A percentile compares a stretch with the other conserved stretches of the same genome.
These are phyloP conservation scores for Serendipita sp. DNA, from an alignment of 768 basidiomycete genomes.

Conservation along the genomic window DNA sequence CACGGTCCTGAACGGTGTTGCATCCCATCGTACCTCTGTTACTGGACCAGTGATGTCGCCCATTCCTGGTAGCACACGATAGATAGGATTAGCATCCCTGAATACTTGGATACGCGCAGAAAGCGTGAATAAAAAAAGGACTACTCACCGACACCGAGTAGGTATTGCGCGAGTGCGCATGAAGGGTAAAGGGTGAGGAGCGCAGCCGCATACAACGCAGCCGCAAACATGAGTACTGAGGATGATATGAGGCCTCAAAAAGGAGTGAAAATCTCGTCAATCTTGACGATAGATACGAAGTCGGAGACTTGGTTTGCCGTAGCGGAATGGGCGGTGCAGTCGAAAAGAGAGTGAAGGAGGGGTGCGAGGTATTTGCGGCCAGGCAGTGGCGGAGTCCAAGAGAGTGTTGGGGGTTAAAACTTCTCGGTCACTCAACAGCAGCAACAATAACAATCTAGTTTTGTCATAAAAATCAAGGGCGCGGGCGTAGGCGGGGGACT, in stretches of 20 bases:
- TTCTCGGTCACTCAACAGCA: too few relatives aligned
- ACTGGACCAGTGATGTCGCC: constrained; percentile 60
- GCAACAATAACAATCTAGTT: too few relatives aligned
- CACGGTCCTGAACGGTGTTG: constrained; percentile 8
- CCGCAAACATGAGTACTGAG: neutral
- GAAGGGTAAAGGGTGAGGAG: constrained; percentile 6
- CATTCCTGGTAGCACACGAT: constrained; percentile 30
- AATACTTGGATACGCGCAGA: neutral
- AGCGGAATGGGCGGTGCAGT: too few relatives aligned
- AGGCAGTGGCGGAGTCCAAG: too few relatives aligned
- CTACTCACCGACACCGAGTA: constrained; percentile 42
- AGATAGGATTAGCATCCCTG: neutral
- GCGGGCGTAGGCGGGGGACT: too few relatives aligned
- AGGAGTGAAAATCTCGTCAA: neutral
- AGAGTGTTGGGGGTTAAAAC: too few relatives aligned
- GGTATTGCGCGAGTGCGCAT: constrained; percentile 30
- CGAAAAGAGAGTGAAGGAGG: too few relatives aligned
- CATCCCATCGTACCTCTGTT: neutral
- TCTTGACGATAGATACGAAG: neutral
- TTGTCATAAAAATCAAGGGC: too few relatives aligned
- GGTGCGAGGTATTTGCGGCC: too few relatives aligned
- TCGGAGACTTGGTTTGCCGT: too few relatives aligned
- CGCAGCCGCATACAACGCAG: neutral
- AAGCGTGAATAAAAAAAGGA: neutral
- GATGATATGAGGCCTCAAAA: neutral